Percentiles rank a stretch among this genome's conserved stretches.
Conservation (phyloP, 805 yeast genomes). For the Kodamaea nitidulidarum region DNA sequence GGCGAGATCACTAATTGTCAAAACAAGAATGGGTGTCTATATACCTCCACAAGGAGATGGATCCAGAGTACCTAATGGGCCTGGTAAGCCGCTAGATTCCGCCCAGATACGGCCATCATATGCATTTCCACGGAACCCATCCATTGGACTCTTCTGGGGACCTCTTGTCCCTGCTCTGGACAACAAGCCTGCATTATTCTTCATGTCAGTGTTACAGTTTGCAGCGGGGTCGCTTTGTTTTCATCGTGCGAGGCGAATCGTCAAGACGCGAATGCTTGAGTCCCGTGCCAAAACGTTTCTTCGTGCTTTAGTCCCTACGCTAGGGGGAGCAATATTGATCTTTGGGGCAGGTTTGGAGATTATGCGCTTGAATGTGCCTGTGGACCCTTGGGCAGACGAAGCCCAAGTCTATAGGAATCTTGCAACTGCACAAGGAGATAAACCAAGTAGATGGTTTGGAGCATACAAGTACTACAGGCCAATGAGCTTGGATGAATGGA, state of each 20-base stretch:
- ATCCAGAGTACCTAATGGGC: slow-evolving; percentile 1
- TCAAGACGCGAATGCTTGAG: slow-evolving; percentile 8
- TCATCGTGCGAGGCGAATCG: slow-evolving; percentile 16
- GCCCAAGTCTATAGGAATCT: slow-evolving; percentile 50
- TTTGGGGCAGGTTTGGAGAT: slow-evolving; percentile 55
- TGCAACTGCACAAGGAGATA: slow-evolving; percentile 47
- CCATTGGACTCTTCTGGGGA: slow-evolving; percentile 45
- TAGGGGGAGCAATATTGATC: slow-evolving; percentile 43
- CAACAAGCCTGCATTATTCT: slow-evolving; percentile 49
- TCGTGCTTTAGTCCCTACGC: slow-evolving; percentile 15
- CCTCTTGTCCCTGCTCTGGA: slow-evolving; percentile 74
- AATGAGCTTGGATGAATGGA: slow-evolving; percentile 41
- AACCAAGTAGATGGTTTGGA: slow-evolving; percentile 62
- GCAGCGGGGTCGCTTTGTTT: slow-evolving; percentile 39
- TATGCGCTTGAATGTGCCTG: slow-evolving; percentile 42
- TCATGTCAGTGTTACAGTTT: slow-evolving; percentile 51
- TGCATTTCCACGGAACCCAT: slow-evolving; percentile 13
- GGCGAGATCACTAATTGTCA: background rate
- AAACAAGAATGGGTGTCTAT: slow-evolving; percentile 28
- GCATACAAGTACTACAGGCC: slow-evolving; percentile 54
- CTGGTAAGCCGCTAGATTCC: slow-evolving; percentile 2
- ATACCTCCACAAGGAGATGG: slow-evolving; percentile 31
- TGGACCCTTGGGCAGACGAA: slow-evolving; percentile 73
- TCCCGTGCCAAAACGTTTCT: slow-evolving; percentile 3
- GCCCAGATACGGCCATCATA: background rate